Conservation (phyloP, 1,284 basidiomycete genomes). For the Heterobasidion occidentale region DNA sequence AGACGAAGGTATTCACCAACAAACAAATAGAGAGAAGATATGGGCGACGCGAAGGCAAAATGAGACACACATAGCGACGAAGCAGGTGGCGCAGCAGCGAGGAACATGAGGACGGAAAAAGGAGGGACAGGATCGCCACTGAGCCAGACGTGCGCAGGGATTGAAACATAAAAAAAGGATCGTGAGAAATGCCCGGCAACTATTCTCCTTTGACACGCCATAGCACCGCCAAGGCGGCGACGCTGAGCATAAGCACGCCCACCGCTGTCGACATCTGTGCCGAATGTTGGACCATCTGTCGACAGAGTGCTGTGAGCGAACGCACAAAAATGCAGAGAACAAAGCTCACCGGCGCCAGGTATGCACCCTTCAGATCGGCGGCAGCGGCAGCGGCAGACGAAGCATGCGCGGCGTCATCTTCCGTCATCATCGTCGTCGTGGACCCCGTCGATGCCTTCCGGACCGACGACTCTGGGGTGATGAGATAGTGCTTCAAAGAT, state of each 20-base stretch:
- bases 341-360: background rate
- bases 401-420: constrained; percentile 12
- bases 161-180: background rate
- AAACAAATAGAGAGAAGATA: background rate
- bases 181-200: background rate
- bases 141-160: background rate
- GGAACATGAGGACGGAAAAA: background rate
- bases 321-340: no score
- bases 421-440: constrained; percentile 8
- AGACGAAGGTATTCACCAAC: background rate
- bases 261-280: constrained; percentile 1
- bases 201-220: constrained; percentile 4
- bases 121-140: background rate
- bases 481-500: constrained; percentile 26
- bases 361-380: background rate
- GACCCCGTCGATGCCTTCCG: constrained; percentile 28
- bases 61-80: background rate
- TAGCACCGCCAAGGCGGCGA: constrained; percentile 4
- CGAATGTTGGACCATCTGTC: background rate
- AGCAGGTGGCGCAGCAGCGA: background rate
- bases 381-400: no score
- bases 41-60: background rate
- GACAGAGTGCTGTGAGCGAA: background rate
- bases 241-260: constrained; percentile 2
- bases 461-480: constrained; percentile 36